Percentiles rank a stretch among this genome's conserved stretches.
Evolutionary conservation across 352 stramenopile genomes (phyloP).

Genomic region (Globisporangium cederbergense): DNA sequence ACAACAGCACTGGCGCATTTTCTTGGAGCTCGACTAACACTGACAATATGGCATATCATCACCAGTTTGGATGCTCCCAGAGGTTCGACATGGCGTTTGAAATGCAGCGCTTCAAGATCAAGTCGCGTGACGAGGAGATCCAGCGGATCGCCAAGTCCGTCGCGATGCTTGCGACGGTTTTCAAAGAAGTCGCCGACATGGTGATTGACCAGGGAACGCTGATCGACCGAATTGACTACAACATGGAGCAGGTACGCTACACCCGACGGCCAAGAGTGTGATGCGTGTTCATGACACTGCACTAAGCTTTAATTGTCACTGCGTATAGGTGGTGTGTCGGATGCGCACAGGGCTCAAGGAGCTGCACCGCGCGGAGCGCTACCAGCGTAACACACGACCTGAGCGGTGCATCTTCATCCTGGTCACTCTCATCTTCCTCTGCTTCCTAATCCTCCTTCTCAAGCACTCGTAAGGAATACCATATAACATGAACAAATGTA

Average conservation of each 20-base stretch:
- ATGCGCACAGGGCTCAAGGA: slow-evolving; percentile 59
- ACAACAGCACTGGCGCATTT: background rate
- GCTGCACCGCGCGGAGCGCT: slow-evolving; percentile 56
- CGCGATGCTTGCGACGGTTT: slow-evolving; percentile 57
- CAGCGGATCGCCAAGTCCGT: slow-evolving; percentile 76
- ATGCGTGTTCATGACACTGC: background rate
- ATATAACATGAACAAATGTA: background rate
- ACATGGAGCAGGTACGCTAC: slow-evolving; percentile 72
- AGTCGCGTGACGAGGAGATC: slow-evolving; percentile 67
- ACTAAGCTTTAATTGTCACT: background rate
- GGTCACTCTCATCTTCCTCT: slow-evolving; percentile 56
- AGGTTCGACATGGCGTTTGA: slow-evolving; percentile 29
- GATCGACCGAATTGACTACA: slow-evolving; percentile 86
- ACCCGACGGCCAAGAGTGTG: background rate
- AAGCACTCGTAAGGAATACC: slow-evolving; percentile 55
- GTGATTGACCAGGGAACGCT: slow-evolving; percentile 82
- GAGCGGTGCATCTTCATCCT: slow-evolving; percentile 74
- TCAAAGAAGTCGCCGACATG: slow-evolving; percentile 80
- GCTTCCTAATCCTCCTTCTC: slow-evolving; percentile 58
- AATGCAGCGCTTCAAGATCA: slow-evolving; percentile 44
- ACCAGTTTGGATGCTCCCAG: slow-evolving; percentile 10
- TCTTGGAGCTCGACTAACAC: background rate
- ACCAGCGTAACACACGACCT: slow-evolving; percentile 59
- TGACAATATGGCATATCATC: background rate
- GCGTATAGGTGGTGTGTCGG: slow-evolving; percentile 43